phyloP scores from a whole-genome alignment of 495 filamentous ascomycete genomes.

The Barbatosphaeria neglecta region DNA sequence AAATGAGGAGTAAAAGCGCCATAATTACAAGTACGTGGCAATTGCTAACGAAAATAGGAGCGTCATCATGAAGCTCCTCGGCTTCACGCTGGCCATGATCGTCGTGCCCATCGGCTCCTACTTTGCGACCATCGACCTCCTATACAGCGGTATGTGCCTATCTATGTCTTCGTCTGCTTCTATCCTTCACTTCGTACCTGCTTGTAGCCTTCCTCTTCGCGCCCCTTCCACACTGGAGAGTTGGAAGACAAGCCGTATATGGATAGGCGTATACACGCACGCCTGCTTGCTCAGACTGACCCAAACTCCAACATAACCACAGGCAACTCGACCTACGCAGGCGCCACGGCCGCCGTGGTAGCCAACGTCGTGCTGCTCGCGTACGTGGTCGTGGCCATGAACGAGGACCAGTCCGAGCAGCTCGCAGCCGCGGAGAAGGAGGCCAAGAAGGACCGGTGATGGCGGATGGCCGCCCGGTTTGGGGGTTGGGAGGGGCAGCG shows the following conservation, averaged over 20 bases:
- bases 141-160: conserved; percentile 58
- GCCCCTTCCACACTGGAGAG: neutral
- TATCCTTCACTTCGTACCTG: neutral
- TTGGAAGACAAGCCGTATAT: neutral
- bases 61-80: conserved; percentile 81
- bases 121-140: conserved; percentile 61
- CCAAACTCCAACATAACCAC: no score
- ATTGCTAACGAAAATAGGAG: conserved; percentile 38
- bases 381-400: conserved; percentile 86
- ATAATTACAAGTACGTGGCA: no score
- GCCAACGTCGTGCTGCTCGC: conserved; percentile 86
- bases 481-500: no score
- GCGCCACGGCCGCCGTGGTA: conserved; percentile 70
- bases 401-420: conserved; percentile 67
- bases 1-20: no score
- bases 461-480: no score
- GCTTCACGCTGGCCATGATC: conserved; percentile 87
- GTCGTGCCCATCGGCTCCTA: conserved; percentile 74
- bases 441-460: conserved; percentile 48
- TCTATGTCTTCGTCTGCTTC: neutral
- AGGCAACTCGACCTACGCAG: conserved; percentile 84
- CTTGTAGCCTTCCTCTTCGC: neutral
- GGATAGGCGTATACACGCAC: neutral
- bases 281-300: neutral
- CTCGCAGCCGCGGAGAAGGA: conserved; percentile 34